Evolutionary conservation across 2,329 filamentous ascomycete species (phyloP).

Genomic region (Xylariales sp.): DNA sequence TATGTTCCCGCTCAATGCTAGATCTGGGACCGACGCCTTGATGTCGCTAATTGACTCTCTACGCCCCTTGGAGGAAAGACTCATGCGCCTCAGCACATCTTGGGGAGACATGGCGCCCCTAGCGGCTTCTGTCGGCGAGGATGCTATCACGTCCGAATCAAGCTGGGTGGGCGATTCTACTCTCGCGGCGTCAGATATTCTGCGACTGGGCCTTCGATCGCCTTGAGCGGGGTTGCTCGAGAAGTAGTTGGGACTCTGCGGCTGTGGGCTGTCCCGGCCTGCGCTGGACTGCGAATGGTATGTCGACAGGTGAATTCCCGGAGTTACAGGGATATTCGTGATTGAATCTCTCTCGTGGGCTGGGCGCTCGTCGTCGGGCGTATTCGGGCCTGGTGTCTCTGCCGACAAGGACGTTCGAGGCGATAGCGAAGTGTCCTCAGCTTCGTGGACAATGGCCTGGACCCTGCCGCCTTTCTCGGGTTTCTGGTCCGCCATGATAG

Average conservation of each 20-base stretch:
- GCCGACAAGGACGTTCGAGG: conserved; percentile 5
- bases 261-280: conserved; percentile 3
- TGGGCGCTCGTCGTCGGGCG: conserved; percentile 23
- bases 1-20: conserved; percentile 59
- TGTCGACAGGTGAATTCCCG: conserved; percentile 29
- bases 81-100: conserved; percentile 40
- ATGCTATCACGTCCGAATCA: neutral
- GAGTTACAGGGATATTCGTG: conserved; percentile 35
- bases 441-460: conserved; percentile 13
- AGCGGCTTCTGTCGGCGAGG: conserved; percentile 17
- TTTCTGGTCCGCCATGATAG: conserved; percentile 18
- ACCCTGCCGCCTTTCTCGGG: conserved; percentile 3
- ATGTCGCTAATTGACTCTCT: conserved; percentile 52
- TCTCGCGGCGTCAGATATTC: conserved; percentile 18
- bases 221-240: conserved; percentile 18
- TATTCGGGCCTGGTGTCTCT: conserved; percentile 6
- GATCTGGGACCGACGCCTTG: conserved; percentile 49
- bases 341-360: conserved; percentile 30
- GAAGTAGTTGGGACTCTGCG: conserved; percentile 27
- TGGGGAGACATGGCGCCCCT: conserved; percentile 31
- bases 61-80: conserved; percentile 35
- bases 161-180: conserved; percentile 13
- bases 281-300: conserved; percentile 21
- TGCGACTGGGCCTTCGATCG: conserved; percentile 13
- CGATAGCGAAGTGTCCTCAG: conserved; percentile 14